Evolutionary conservation across 768 basidiomycete species (phyloP).

Genomic region (Steccherinum ochraceum): DNA sequence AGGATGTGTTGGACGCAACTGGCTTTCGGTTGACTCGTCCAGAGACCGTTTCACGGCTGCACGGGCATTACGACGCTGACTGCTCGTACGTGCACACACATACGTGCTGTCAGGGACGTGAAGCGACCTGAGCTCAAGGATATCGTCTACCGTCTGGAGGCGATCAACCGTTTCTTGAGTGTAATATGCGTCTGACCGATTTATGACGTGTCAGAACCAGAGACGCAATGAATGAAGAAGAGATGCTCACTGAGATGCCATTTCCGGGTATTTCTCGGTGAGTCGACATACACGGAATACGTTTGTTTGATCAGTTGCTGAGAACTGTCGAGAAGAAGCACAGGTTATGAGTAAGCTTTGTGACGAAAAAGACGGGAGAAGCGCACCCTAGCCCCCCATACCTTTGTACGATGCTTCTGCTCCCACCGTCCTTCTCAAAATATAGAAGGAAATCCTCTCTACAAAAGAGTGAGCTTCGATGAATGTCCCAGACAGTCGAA

Average conservation of each 20-base stretch:
- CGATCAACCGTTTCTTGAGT: conserved; percentile 54
- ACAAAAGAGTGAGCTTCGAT: too few relatives aligned
- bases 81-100: conserved; percentile 48
- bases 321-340: conserved; percentile 12
- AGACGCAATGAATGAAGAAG: conserved; percentile 24
- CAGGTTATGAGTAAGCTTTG: neutral
- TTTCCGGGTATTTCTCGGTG: conserved; percentile 22
- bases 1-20: neutral
- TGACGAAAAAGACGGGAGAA: neutral
- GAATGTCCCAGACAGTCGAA: too few relatives aligned
- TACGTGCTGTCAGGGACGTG: conserved; percentile 56
- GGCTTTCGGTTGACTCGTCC: neutral
- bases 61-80: conserved; percentile 12
- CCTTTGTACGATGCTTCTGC: conserved; percentile 15
- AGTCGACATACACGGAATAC: conserved; percentile 30
- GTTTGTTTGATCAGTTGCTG: conserved; percentile 32
- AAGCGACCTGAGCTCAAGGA: conserved; percentile 46
- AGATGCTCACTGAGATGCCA: conserved; percentile 32
- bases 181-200: conserved; percentile 71
- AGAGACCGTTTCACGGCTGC: neutral
- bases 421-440: conserved; percentile 29
- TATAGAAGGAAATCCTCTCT: conserved; percentile 33
- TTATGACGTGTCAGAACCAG: neutral
- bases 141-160: conserved; percentile 54
- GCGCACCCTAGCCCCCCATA: conserved; percentile 19